phyloP scores from a whole-genome alignment of 805 yeast genomes.

The Teunomyces cretensis region DNA sequence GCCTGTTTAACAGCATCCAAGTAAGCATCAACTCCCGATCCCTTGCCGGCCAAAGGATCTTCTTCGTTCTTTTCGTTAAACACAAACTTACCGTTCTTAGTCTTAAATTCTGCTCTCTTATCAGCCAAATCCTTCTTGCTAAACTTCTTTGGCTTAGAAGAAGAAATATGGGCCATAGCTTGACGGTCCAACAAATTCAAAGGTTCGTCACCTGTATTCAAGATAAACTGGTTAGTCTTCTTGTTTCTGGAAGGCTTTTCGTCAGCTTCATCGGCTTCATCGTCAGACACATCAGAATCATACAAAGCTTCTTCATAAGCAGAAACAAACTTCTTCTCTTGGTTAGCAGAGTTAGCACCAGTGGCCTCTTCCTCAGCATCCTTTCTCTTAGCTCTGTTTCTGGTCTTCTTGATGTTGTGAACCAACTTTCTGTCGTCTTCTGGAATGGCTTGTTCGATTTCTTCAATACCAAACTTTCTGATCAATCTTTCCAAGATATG shows the following conservation, averaged over 20 bases:
- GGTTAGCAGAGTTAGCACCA: constrained; percentile 15
- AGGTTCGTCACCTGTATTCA: constrained; percentile 76
- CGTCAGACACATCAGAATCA: constrained; percentile 63
- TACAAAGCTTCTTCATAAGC: constrained; percentile 93
- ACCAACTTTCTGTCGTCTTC: constrained; percentile 84
- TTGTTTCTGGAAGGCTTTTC: constrained; percentile 30
- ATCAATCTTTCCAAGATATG: constrained; percentile 90
- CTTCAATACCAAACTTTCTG: constrained; percentile 87
- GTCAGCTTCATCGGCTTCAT: constrained; percentile 54
- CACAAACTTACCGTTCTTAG: constrained; percentile 67
- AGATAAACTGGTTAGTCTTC: constrained; percentile 61
- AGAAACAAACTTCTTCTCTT: constrained; percentile 61
- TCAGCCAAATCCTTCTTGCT: constrained; percentile 42
- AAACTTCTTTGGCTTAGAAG: constrained; percentile 73
- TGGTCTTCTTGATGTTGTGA: constrained; percentile 79
- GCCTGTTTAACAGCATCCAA: constrained; percentile 91
- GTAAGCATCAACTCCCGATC: constrained; percentile 81
- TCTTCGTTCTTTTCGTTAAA: constrained; percentile 51
- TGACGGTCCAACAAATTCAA: constrained; percentile 84
- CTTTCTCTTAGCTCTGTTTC: constrained; percentile 81
- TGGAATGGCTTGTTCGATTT: constrained; percentile 81
- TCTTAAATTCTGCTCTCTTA: constrained; percentile 43
- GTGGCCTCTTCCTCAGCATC: constrained; percentile 41
- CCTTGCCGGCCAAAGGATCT: constrained; percentile 36
- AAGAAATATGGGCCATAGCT: constrained; percentile 83